Evolutionary conservation across 1,284 basidiomycete genomes (phyloP), one percentile per base, ranked within the genome.

Genomic region (Agaricales sp.): DNA sequence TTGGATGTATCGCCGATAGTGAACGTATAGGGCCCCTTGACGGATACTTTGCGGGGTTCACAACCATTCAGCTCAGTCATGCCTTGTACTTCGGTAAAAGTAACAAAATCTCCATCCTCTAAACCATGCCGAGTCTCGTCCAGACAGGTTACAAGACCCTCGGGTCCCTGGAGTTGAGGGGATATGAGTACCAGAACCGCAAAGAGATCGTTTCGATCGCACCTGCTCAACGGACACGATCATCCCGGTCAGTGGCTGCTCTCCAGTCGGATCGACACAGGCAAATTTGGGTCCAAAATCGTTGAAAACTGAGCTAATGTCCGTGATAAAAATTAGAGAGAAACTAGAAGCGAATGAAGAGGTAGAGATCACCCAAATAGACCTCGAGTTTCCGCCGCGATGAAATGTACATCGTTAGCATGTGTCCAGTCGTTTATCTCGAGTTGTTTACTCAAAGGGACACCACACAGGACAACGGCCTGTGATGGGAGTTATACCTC

Each of bases 91-190:
- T 99, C 96, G n/a, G 82, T 78, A 70, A 99, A 99, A 2, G 94
- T 94, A 19, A 99, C 95, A 60, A 87, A 98, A 66, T 99, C 92
- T 20, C 96, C 96, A 64, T 99, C 96, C 67, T 98, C 92, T 14
- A 99, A 79, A 23, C 96, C 96, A 63, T 99, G 96, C 52, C 96
- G 80, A 3, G 95, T 91, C 70, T 99, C 96, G 59, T 99, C 96
- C 52, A 98, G 71, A 62, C 94, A 97, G 8, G 96, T 97, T 3
- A 99, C 96, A 14, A 99, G 68, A 18, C 87, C 94, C 48, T 98
- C 92, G 26, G 75, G 70, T 55, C 87, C 85, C 89, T 93, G 52
- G 45, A 55, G 20, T 43, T n/a, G 25, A 30, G 50, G 14, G 19
- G 25, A 23, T 23, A 44, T 37, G 20, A 38, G 23, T n/a, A n/a